A percentile compares a stretch with the other conserved stretches of the same genome.
Evolutionary conservation across 2,329 filamentous ascomycete genomes (phyloP).

Genomic region (Ceratocystis lukuohia): DNA sequence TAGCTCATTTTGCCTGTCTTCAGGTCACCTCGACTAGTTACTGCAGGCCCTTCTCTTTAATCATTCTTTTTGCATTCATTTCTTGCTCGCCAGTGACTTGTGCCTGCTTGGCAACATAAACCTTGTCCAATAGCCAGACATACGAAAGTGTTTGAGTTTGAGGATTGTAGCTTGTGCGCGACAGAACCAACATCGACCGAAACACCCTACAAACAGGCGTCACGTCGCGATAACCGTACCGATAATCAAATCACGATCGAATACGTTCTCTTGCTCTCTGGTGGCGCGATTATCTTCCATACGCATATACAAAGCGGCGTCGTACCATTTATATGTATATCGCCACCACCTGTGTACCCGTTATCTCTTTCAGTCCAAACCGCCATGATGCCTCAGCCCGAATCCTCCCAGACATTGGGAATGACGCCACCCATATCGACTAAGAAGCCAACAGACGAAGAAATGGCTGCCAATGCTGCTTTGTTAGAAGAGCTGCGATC

Average conservation of each 20-base stretch:
- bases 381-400: not conserved
- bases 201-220: not conserved
- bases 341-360: not conserved
- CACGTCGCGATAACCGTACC: not conserved
- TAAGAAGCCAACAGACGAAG: conserved; percentile 59
- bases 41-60: not conserved
- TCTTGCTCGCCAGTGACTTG: not conserved
- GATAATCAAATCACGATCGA: not conserved
- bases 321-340: not conserved
- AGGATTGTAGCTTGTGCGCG: not conserved
- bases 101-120: not conserved
- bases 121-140: not conserved
- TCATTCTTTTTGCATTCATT: conserved; percentile 4
- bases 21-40: not conserved
- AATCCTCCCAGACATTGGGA: conserved; percentile 32
- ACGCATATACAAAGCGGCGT: not conserved
- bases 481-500: conserved; percentile 72
- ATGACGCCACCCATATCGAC: conserved; percentile 75
- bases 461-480: conserved; percentile 62
- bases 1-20: not conserved
- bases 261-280: not conserved
- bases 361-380: not conserved
- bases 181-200: not conserved
- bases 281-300: not conserved
- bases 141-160: not conserved